Conservation (phyloP, 495 filamentous ascomycete genomes). For the Aspergillus heteromorphus region DNA sequence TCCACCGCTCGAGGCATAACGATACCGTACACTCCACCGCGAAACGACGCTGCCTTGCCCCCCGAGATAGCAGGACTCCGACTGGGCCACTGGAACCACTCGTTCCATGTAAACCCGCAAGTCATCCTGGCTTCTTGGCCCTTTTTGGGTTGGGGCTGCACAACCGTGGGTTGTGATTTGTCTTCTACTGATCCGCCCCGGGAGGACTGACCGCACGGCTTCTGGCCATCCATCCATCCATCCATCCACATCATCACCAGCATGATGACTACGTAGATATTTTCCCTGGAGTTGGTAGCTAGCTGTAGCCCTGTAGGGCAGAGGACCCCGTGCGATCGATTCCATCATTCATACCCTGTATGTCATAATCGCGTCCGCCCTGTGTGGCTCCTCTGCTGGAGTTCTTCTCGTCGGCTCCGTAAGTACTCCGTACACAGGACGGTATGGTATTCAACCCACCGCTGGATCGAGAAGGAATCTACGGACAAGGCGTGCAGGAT, state of each 20-base stretch:
- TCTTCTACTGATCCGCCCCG: not conserved
- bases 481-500: not conserved
- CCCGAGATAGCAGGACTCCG: not conserved
- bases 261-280: not conserved
- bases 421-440: too few relatives aligned
- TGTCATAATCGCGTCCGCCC: too few relatives aligned
- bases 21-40: not conserved
- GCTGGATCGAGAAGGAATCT: not conserved
- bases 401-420: too few relatives aligned
- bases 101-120: not conserved
- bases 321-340: not conserved
- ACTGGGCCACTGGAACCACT: not conserved
- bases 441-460: not conserved
- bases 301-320: not conserved
- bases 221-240: not conserved
- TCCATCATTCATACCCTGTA: too few relatives aligned
- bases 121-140: not conserved
- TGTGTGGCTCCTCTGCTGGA: not conserved
- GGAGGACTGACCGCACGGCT: not conserved
- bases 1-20: not conserved
- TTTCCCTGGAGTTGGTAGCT: too few relatives aligned
- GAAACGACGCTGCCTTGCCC: slow-evolving; percentile 20
- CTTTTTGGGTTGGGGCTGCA: not conserved
- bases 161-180: not conserved
- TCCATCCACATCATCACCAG: not conserved